Percentiles rank a stretch among this genome's conserved stretches.
Conservation (phyloP, 129 eudicot genomes). For the Flaveria bidentis region DNA sequence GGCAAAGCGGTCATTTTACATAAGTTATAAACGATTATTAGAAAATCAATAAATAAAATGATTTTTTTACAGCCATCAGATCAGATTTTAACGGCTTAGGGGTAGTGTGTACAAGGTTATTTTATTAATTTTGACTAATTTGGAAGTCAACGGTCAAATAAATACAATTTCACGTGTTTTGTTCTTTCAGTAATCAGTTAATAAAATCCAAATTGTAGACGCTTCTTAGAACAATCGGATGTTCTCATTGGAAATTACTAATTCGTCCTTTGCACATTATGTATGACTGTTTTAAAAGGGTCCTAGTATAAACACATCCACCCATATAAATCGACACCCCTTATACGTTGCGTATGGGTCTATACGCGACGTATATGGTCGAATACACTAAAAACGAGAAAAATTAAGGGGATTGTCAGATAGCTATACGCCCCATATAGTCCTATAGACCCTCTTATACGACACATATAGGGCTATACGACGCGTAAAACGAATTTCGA, state of each 20-base stretch:
- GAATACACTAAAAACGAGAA: too few species aligned
- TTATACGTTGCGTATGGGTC: too few species aligned
- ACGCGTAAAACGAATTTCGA: too few species aligned
- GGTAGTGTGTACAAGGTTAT: constrained; percentile 17
- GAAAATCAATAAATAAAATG: constrained; percentile 10
- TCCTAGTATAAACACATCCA: too few species aligned
- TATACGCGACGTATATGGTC: too few species aligned
- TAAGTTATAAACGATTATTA: neutral
- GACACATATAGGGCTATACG: too few species aligned
- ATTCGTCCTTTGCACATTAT: neutral
- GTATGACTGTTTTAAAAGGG: too few species aligned
- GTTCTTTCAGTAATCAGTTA: constrained; percentile 12
- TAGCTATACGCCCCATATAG: too few species aligned
- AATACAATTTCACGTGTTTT: constrained; percentile 28
- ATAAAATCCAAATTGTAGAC: constrained; percentile 24
- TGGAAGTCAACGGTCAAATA: constrained; percentile 40
- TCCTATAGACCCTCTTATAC: too few species aligned
- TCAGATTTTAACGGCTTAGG: constrained; percentile 31
- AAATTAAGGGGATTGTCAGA: too few species aligned
- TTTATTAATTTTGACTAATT: constrained; percentile 3
- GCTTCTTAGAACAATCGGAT: constrained; percentile 25
- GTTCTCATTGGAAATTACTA: neutral
- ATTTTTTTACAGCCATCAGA: constrained; percentile 27
- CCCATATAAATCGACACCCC: too few species aligned
- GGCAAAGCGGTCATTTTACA: neutral